phyloP scores from a whole-genome alignment of 345 rosid species.

The Odontarrhena argentea region DNA sequence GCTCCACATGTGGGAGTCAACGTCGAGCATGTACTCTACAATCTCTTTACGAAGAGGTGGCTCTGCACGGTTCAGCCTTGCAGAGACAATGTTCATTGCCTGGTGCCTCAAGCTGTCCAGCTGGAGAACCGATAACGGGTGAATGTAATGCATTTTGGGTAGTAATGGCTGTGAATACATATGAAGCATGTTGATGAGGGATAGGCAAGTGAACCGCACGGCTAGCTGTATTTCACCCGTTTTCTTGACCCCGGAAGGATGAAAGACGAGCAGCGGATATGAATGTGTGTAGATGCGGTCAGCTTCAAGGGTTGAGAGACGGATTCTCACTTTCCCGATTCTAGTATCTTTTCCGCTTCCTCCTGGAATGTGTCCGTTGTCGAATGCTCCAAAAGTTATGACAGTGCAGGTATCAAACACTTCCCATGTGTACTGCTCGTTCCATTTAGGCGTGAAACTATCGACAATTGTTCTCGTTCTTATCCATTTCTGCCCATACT shows the following conservation, averaged over 20 bases:
- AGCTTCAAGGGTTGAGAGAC: slow-evolving; percentile 90
- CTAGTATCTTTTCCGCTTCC: slow-evolving; percentile 64
- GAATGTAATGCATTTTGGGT: slow-evolving; percentile 93
- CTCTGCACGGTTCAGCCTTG: slow-evolving; percentile 87
- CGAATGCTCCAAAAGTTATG: slow-evolving; percentile 88
- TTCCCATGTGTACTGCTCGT: slow-evolving; percentile 98
- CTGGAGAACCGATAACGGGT: slow-evolving; percentile 90
- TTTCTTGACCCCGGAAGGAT: slow-evolving; percentile 84
- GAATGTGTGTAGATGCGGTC: slow-evolving; percentile 92
- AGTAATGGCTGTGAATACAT: slow-evolving; percentile 84
- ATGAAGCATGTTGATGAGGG: slow-evolving; percentile 81
- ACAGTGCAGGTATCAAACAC: slow-evolving; percentile 95
- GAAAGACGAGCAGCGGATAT: slow-evolving; percentile 84
- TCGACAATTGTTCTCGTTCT: slow-evolving; percentile 91
- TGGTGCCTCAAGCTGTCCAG: slow-evolving; percentile 88
- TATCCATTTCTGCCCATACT: slow-evolving; percentile 97
- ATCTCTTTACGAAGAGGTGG: slow-evolving; percentile 92
- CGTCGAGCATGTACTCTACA: slow-evolving; percentile 98
- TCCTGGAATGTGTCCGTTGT: slow-evolving; percentile 75
- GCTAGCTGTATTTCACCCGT: slow-evolving; percentile 95
- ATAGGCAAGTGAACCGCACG: slow-evolving; percentile 75
- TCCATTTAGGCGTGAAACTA: slow-evolving; percentile 85
- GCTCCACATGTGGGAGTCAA: slow-evolving; percentile 99
- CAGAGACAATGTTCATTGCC: slow-evolving; percentile 87
- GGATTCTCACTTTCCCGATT: slow-evolving; percentile 92